These are phyloP conservation scores for Epichloe sibirici DNA, from an alignment of 2,329 filamentous ascomycete species.

Conservation along the genomic window DNA sequence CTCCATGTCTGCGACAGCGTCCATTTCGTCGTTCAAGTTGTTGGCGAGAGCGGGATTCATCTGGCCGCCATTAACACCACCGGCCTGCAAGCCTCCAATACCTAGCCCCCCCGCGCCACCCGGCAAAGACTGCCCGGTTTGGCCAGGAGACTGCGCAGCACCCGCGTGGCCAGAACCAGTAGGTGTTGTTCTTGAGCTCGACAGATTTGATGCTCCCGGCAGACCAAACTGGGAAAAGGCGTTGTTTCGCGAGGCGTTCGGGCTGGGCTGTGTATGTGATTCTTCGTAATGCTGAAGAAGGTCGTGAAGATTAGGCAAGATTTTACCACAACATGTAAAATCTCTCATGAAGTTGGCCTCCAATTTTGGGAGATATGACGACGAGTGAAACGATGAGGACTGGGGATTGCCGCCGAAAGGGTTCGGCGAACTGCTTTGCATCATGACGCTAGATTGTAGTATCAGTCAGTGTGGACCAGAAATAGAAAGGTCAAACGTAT, in stretches of 20 bases:
- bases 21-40: constrained; percentile 51
- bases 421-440: constrained; percentile 93
- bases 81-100: constrained; percentile 23
- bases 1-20: constrained; percentile 88
- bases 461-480: neutral
- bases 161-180: constrained; percentile 16
- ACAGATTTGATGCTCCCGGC: constrained; percentile 20
- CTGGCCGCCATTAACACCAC: constrained; percentile 19
- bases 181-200: constrained; percentile 21
- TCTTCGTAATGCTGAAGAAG: constrained; percentile 95
- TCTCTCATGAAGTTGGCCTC: constrained; percentile 97
- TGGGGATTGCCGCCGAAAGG: constrained; percentile 44
- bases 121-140: constrained; percentile 22
- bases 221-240: constrained; percentile 28
- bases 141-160: constrained; percentile 15
- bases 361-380: constrained; percentile 89
- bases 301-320: constrained; percentile 83
- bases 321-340: constrained; percentile 88
- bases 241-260: constrained; percentile 28
- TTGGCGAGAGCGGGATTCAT: constrained; percentile 31
- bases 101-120: constrained; percentile 23
- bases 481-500: neutral
- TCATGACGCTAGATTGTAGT: constrained; percentile 58
- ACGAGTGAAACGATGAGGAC: constrained; percentile 93
- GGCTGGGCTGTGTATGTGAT: constrained; percentile 63